Base-by-base conservation (phyloP, 495 filamentous ascomycete genomes). In the Terfezia boudieri region DNA sequence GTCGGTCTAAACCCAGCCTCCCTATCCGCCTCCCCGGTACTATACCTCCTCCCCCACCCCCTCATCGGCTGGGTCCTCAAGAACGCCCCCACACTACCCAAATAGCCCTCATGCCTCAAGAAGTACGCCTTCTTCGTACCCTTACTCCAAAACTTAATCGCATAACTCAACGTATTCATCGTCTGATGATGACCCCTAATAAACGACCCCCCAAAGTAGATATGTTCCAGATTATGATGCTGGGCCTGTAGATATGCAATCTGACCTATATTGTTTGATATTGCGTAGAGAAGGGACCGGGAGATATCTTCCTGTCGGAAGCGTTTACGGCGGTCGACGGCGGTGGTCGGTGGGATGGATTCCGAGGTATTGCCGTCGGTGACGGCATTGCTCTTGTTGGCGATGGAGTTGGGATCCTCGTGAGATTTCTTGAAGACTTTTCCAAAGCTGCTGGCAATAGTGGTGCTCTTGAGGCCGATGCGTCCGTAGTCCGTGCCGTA, bases 121-220 rank as follows among this genome's bases (percentile, higher is more conserved):
- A 98, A 98, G 68, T 93, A 96, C 9, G 90, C 89, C 67, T 94
- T 83, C 68, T 92, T 94, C 63, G 80, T 73, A 55, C 92, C 90
- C 61, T 89, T 83, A 60, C 82, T 87, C 90, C 90, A 98, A 69
- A 95, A 98, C 54, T 82, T 82, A 69, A 96, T 96, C 63, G 89
- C 90, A 63, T 90, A 96, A 38, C 81, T 83, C 1, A 98, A 73
- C 0, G 90, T 94, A 65, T 94, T 89, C 82, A 98, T 96, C 14
- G 90, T 98, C 67, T 96, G 92, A 10, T 79, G 78, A 67, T 98
- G 90, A 48, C 90, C 89, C 57, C 92, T 82, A 64, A 98, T 98
- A 67, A 96, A 98, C 9, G 82, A 87, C 36, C 90, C 90, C 11
- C 90, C 90, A 62, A 98, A 98, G 68, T 98, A 98, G 54, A 98